phyloP scores from a whole-genome alignment of 23 red algal genomes.

The Cyanidiococcus yangmingshanensis region DNA sequence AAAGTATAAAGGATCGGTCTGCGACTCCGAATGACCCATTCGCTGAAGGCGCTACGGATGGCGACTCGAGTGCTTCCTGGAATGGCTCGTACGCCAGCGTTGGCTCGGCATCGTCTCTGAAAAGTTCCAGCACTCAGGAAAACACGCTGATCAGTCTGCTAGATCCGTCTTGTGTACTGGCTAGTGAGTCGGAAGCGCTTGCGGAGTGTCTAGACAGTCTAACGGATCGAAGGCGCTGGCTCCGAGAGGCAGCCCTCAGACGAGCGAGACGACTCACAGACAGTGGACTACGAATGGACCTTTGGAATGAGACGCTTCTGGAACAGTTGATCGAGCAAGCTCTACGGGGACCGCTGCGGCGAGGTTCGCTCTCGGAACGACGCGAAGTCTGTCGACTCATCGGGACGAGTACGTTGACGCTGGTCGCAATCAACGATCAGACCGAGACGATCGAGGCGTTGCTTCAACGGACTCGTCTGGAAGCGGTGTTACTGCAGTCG shows the following conservation, averaged over 20 bases:
- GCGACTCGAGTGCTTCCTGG: background rate
- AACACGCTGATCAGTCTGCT: background rate
- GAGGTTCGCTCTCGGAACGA: background rate
- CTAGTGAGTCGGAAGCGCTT: background rate
- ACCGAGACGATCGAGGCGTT: background rate
- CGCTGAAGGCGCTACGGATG: background rate
- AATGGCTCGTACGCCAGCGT: background rate
- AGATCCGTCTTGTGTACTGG: background rate
- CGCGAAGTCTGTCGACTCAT: background rate
- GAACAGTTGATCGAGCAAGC: background rate
- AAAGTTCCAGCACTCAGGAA: background rate
- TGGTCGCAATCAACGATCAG: background rate
- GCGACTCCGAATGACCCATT: background rate
- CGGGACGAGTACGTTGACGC: background rate
- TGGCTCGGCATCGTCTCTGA: background rate
- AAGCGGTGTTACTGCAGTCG: background rate
- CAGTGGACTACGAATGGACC: background rate
- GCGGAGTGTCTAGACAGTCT: background rate
- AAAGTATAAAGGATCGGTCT: too few species aligned
- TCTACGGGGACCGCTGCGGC: background rate
- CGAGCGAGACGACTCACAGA: background rate
- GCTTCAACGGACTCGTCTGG: background rate
- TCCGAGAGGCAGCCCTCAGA: background rate
- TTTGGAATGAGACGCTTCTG: background rate
- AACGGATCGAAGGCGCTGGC: background rate